Conservation (phyloP, 2,329 filamentous ascomycete genomes). For the Cytospora leucostoma region DNA sequence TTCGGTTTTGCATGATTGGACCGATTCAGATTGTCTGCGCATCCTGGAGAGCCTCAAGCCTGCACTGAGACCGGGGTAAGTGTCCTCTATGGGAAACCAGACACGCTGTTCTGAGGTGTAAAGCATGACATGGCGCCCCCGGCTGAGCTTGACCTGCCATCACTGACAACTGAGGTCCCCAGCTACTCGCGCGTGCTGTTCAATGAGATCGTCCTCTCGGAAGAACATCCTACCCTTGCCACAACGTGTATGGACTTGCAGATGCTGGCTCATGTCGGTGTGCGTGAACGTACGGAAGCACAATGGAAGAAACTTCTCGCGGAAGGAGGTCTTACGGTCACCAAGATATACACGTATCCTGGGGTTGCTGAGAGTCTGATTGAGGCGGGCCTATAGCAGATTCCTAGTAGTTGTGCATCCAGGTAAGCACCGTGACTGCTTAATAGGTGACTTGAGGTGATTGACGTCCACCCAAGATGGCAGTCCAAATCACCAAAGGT, state of each 20-base stretch:
- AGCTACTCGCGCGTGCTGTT: background rate
- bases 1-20: background rate
- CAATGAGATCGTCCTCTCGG: background rate
- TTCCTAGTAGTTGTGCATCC: background rate
- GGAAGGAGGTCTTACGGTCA: background rate
- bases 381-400: background rate
- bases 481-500: too few relatives aligned
- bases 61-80: background rate
- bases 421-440: conserved; percentile 20
- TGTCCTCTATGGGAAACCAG: background rate
- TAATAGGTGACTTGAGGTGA: too few relatives aligned
- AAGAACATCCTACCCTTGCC: background rate
- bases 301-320: background rate
- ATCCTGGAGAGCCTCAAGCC: background rate
- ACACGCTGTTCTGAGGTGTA: too few relatives aligned
- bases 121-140: background rate
- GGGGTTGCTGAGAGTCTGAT: background rate
- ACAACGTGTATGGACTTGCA: background rate
- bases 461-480: too few relatives aligned
- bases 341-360: background rate
- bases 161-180: background rate
- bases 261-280: background rate
- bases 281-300: background rate
- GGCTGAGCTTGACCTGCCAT: background rate
- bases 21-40: background rate